Conservation (phyloP, 805 yeast species). For the Nakazawaea anatomiae region DNA sequence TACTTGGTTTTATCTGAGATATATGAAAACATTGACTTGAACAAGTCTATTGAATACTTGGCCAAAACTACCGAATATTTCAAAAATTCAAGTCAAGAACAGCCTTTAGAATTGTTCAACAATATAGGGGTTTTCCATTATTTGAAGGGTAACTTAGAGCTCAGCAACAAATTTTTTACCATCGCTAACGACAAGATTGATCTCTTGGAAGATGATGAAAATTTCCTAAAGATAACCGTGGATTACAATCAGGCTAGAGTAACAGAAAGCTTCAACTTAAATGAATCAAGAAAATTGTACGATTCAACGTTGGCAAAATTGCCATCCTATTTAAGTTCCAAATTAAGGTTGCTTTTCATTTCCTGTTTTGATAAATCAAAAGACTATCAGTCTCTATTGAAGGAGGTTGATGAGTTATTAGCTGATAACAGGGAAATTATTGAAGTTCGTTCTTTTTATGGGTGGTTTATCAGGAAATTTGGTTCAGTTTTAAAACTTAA, state of each 20-base stretch:
- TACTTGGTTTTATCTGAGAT: constrained; percentile 62
- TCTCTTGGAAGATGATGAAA: constrained; percentile 8
- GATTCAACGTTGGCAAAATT: constrained; percentile 46
- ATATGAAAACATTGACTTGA: constrained; percentile 59
- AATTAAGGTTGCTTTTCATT: constrained; percentile 61
- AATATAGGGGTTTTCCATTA: constrained; percentile 84
- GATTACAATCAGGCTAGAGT: constrained; percentile 76
- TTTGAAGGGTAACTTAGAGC: constrained; percentile 51
- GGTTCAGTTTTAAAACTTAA: constrained; percentile 42
- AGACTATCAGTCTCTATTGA: constrained; percentile 33
- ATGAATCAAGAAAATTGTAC: constrained; percentile 37
- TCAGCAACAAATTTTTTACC: constrained; percentile 52
- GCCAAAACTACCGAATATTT: constrained; percentile 53
- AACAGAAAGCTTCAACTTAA: constrained; percentile 25
- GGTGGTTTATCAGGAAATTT: constrained; percentile 74
- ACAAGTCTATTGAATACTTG: constrained; percentile 62
- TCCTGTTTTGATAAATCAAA: constrained; percentile 45
- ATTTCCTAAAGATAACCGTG: constrained; percentile 35
- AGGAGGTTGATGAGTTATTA: constrained; percentile 52
- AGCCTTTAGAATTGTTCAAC: constrained; percentile 60
- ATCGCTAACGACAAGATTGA: constrained; percentile 12
- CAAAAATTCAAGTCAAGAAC: constrained; percentile 26
- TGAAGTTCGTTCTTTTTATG: constrained; percentile 86
- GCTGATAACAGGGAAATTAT: constrained; percentile 51
- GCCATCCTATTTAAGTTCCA: constrained; percentile 73